Conservation (phyloP, 1,284 basidiomycete species). For the Ustilago trichophora region DNA sequence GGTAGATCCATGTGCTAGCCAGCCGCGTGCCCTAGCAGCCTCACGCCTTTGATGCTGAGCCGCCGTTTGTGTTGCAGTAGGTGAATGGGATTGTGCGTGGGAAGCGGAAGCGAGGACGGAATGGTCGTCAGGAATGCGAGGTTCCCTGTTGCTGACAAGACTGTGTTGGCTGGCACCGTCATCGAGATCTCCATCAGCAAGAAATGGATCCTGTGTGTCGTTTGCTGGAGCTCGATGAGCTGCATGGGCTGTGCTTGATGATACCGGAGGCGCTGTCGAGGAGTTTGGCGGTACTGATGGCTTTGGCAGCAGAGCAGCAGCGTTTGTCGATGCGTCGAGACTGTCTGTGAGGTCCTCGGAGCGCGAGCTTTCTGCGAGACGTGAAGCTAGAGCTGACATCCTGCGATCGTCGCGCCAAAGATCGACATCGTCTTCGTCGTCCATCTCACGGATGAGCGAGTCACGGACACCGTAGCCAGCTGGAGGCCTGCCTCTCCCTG, state of each 20-base stretch:
- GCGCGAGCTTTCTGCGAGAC: constrained; percentile 27
- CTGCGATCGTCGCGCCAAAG: constrained; percentile 49
- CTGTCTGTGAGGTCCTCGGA: constrained; percentile 38
- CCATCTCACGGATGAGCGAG: constrained; percentile 51
- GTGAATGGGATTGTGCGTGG: not conserved
- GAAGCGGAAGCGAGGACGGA: constrained; percentile 7
- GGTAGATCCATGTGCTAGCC: constrained; percentile 50
- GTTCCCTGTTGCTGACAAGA: constrained; percentile 27
- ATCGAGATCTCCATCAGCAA: constrained; percentile 49
- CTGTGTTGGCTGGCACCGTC: constrained; percentile 33
- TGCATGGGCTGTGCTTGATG: not conserved
- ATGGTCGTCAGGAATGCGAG: constrained; percentile 13
- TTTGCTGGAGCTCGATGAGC: constrained; percentile 1
- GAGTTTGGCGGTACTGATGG: not conserved
- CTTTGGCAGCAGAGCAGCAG: constrained; percentile 3
- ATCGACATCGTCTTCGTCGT: constrained; percentile 53
- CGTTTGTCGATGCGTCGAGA: constrained; percentile 22
- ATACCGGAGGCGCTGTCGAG: not conserved
- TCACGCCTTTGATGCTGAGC: constrained; percentile 19
- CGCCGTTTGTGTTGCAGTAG: not conserved
- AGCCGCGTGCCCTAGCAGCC: constrained; percentile 32
- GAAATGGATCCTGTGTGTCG: constrained; percentile 45
- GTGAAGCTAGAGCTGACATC: constrained; percentile 33
- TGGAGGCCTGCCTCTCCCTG: constrained; percentile 12
- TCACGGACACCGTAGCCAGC: constrained; percentile 26